Evolutionary conservation across 768 basidiomycete species (phyloP).

Genomic region (Termitomyces sp.): DNA sequence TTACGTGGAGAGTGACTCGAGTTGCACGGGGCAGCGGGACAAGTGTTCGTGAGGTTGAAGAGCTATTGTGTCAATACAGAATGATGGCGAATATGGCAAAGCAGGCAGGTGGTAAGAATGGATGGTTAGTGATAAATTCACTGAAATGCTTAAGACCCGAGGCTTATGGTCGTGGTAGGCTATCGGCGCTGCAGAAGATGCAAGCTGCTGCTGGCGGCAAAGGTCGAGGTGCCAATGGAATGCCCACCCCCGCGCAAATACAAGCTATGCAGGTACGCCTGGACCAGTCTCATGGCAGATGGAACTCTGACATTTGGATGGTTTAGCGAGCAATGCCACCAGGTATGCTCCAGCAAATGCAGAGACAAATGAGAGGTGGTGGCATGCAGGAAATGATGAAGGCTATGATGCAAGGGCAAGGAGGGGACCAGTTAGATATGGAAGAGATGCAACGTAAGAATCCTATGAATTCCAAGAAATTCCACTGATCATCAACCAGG

Average conservation of each 20-base stretch:
- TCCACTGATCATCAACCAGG: conserved; percentile 32
- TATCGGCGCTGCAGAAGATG: conserved; percentile 91
- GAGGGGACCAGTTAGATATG: conserved; percentile 87
- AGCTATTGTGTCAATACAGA: conserved; percentile 90
- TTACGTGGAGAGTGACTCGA: conserved; percentile 87
- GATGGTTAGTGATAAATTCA: conserved; percentile 52
- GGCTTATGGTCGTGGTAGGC: conserved; percentile 33
- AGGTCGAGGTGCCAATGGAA: conserved; percentile 80
- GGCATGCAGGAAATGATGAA: conserved; percentile 99
- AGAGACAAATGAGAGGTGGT: conserved; percentile 70
- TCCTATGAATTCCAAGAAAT: not conserved
- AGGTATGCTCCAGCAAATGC: conserved; percentile 93
- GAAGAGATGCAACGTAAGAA: conserved; percentile 86
- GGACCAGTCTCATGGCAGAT: conserved; percentile 4
- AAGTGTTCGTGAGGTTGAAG: conserved; percentile 96
- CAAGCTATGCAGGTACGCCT: conserved; percentile 82
- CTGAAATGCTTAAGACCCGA: not conserved
- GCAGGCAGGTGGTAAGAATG: conserved; percentile 95
- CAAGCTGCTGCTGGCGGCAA: conserved; percentile 82
- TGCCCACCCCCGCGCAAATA: conserved; percentile 91
- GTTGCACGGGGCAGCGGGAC: conserved; percentile 95
- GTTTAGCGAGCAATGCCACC: conserved; percentile 86
- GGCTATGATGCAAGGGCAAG: conserved; percentile 94
- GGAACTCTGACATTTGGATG: not conserved
- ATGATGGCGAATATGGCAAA: conserved; percentile 99